phyloP scores from a whole-genome alignment of 495 filamentous ascomycete genomes.

The Lasiosphaeria miniovina region DNA sequence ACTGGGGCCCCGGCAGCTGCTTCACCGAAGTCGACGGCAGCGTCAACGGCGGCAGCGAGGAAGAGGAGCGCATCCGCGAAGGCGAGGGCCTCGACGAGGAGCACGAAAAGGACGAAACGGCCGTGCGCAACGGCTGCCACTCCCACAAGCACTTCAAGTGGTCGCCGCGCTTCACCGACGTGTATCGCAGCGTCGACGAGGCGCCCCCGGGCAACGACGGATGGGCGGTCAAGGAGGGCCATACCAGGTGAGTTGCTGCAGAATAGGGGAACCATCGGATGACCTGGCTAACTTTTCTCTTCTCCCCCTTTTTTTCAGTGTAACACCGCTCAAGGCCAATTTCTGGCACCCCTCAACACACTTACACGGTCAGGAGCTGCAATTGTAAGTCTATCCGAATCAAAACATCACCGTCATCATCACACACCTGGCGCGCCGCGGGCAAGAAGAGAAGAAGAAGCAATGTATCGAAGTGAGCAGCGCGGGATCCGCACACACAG shows the following conservation, averaged over 20 bases:
- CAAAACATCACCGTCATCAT: neutral
- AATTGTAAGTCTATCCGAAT: conserved; percentile 69
- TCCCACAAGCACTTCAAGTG: conserved; percentile 89
- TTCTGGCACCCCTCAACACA: conserved; percentile 75
- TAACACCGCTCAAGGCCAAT: conserved; percentile 88
- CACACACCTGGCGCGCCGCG: neutral
- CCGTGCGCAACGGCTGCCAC: conserved; percentile 38
- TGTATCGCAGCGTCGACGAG: conserved; percentile 78
- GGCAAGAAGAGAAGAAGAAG: neutral
- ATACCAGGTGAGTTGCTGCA: conserved; percentile 66
- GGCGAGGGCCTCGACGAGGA: conserved; percentile 46
- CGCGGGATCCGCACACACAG: too few species aligned
- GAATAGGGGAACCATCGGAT: neutral
- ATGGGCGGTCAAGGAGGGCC: conserved; percentile 85
- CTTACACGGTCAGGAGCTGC: conserved; percentile 67
- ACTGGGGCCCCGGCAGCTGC: conserved; percentile 74
- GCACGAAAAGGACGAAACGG: conserved; percentile 26
- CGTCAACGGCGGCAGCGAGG: conserved; percentile 56
- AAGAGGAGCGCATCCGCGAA: conserved; percentile 65
- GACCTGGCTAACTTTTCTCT: neutral
- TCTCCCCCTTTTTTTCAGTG: conserved; percentile 45
- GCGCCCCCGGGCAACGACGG: conserved; percentile 85
- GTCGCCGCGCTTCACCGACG: conserved; percentile 82
- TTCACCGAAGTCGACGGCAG: conserved; percentile 72
- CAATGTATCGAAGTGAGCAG: neutral